These are phyloP conservation scores for Phanerodontia chrysosporium DNA, from an alignment of 768 basidiomycete species.

Conservation along the genomic window DNA sequence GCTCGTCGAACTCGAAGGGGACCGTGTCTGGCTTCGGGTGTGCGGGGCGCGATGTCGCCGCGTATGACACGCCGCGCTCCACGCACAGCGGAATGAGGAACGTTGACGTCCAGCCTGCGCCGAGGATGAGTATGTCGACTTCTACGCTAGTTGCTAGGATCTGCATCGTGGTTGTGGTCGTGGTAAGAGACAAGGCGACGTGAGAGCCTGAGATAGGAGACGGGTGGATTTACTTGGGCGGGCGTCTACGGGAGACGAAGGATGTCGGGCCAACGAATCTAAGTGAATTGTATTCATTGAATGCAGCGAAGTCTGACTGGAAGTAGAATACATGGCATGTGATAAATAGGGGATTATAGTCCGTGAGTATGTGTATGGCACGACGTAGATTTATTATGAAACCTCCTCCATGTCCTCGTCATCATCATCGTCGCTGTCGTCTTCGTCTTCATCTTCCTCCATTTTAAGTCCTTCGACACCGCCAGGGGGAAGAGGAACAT, in stretches of 20 bases:
- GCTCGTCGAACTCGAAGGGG: conserved; percentile 51
- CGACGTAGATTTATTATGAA: conserved; percentile 33
- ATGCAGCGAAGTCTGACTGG: neutral
- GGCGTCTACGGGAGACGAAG: neutral
- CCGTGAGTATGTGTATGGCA: neutral
- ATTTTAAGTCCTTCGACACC: conserved; percentile 35
- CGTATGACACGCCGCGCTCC: conserved; percentile 36
- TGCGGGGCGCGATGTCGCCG: conserved; percentile 47
- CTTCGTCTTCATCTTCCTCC: conserved; percentile 52
- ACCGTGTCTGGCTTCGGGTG: conserved; percentile 34
- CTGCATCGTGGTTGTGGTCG: conserved; percentile 9
- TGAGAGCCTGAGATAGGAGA: neutral
- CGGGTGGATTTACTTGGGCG: neutral
- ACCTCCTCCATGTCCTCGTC: conserved; percentile 74
- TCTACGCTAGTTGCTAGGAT: neutral
- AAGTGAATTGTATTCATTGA: neutral
- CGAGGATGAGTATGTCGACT: conserved; percentile 58
- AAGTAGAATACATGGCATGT: conserved; percentile 6
- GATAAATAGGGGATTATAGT: neutral
- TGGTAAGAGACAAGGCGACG: neutral
- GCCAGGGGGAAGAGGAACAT: conserved; percentile 24
- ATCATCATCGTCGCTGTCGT: conserved; percentile 56
- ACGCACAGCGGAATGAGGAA: conserved; percentile 56
- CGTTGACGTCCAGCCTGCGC: conserved; percentile 61
- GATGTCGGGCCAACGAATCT: neutral